Conservation (phyloP, 805 yeast genomes). For the Candida gorgasii region DNA sequence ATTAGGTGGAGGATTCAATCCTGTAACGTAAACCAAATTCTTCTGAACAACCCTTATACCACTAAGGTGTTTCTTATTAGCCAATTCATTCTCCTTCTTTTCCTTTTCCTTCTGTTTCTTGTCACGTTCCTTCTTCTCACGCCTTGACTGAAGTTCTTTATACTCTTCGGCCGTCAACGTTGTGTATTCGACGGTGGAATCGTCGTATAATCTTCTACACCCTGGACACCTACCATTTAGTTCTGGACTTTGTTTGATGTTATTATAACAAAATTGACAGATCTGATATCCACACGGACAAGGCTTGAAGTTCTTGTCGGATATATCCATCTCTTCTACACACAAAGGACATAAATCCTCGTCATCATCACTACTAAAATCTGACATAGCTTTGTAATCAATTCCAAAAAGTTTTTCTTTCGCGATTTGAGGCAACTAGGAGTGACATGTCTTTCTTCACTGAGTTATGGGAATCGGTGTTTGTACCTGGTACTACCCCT, state of each 20-base stretch:
- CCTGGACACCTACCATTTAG: slow-evolving; percentile 97
- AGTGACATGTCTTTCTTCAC: slow-evolving; percentile 44
- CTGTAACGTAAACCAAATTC: slow-evolving; percentile 94
- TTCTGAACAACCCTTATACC: slow-evolving; percentile 99
- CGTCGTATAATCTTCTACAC: slow-evolving; percentile 92
- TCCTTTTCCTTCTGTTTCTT: slow-evolving; percentile 88
- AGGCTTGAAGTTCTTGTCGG: slow-evolving; percentile 96
- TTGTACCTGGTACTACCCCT: slow-evolving; percentile 92
- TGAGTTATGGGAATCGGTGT: slow-evolving; percentile 87
- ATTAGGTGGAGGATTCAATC: slow-evolving; percentile 81
- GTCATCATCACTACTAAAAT: slow-evolving; percentile 62
- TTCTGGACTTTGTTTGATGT: slow-evolving; percentile 93
- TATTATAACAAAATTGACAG: slow-evolving; percentile 97
- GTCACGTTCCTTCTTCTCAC: slow-evolving; percentile 78
- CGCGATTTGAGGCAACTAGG: background rate
- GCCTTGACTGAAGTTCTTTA: slow-evolving; percentile 77
- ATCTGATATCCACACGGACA: slow-evolving; percentile 99
- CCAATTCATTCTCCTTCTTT: slow-evolving; percentile 84
- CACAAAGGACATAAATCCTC: slow-evolving; percentile 90
- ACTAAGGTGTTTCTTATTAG: slow-evolving; percentile 83
- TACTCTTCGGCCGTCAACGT: slow-evolving; percentile 83
- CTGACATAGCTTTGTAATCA: slow-evolving; percentile 6
- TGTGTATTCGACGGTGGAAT: slow-evolving; percentile 86
- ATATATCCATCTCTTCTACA: slow-evolving; percentile 96
- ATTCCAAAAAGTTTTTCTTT: background rate